phyloP scores from a whole-genome alignment of 768 basidiomycete genomes.

The Cystoderma amianthinum region DNA sequence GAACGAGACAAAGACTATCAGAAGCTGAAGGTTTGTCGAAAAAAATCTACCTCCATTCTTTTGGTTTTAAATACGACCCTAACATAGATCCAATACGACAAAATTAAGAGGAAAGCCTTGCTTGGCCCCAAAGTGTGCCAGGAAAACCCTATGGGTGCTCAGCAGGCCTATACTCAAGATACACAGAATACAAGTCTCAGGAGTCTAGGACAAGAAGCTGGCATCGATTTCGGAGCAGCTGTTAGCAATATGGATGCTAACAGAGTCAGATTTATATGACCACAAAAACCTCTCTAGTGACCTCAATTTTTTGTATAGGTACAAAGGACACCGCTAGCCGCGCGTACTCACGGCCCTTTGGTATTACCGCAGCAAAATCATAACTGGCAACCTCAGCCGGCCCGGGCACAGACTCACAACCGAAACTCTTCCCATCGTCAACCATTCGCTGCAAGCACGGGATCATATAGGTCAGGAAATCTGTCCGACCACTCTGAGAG shows the following conservation, averaged over 20 bases:
- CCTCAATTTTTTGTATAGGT: slow-evolving; percentile 30
- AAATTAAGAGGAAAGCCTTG: slow-evolving; percentile 75
- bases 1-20: slow-evolving; percentile 86
- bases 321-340: slow-evolving; percentile 61
- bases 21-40: slow-evolving; percentile 59
- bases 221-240: slow-evolving; percentile 44
- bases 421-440: slow-evolving; percentile 41
- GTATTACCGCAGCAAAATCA: slow-evolving; percentile 13
- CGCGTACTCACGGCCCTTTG: slow-evolving; percentile 32
- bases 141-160: slow-evolving; percentile 6
- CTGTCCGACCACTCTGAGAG: slow-evolving; percentile 59
- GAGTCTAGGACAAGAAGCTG: slow-evolving; percentile 16
- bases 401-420: slow-evolving; percentile 18
- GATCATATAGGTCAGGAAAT: slow-evolving; percentile 35
- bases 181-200: slow-evolving; percentile 11
- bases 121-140: slow-evolving; percentile 35
- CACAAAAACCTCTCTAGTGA: neutral
- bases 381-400: slow-evolving; percentile 24
- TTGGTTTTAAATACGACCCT: neutral
- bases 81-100: slow-evolving; percentile 65
- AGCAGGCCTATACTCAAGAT: slow-evolving; percentile 10
- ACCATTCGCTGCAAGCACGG: slow-evolving; percentile 33
- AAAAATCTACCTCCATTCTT: neutral
- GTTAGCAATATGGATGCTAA: slow-evolving; percentile 61
- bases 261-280: slow-evolving; percentile 34